Base-by-base conservation (phyloP, 1,284 basidiomycete genomes). In the Meira nashicola region DNA sequence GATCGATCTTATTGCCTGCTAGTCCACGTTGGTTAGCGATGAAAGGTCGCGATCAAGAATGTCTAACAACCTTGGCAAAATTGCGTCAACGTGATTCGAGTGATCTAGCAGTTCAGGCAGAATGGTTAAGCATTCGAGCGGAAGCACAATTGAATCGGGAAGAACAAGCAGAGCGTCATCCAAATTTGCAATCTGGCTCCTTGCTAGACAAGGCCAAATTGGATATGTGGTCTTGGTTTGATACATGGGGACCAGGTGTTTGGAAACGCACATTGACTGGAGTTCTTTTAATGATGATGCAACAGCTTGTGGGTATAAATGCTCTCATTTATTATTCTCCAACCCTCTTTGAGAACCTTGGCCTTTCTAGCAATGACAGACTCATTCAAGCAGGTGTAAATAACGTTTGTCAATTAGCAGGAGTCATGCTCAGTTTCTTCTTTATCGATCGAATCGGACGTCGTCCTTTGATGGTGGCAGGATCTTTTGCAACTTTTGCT, bases 121-220 rank as follows among this genome's bases (percentile, higher is more conserved):
- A 70, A 54, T 67, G 62, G 59, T 33, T 70, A 11, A 54, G 60
- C 3, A 67, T 70, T 38, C 50, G 62, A n/a, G 46, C 58, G 8
- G 86, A 90, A 71, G 41, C 47, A 2, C n/a, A 44, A 38, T 21
- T 52, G 62, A 65, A 59, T 11, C 51, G 55, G 40, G 21, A 38
- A 38, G 51, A 33, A 21, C 52, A 54, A 38, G 14, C 39, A 38
- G 40, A 60, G 52, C 39, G 62, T 47, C 49, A 63, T 79, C 86
- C 86, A 5, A 79, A 85, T 51, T 84, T 82, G 64, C 86, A 87
- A 73, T 85, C 86, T 73, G 85, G 84, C 14, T 80, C 81, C 3
- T 83, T 81, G 61, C 65, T 59, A 28, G 86, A 85, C 0, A 80
- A 82, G 60, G 83, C 86, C 78, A 84, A 84, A 72, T 83, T 87